Evolutionary conservation across 768 basidiomycete genomes (phyloP).

Genomic region (Suillus americanus): DNA sequence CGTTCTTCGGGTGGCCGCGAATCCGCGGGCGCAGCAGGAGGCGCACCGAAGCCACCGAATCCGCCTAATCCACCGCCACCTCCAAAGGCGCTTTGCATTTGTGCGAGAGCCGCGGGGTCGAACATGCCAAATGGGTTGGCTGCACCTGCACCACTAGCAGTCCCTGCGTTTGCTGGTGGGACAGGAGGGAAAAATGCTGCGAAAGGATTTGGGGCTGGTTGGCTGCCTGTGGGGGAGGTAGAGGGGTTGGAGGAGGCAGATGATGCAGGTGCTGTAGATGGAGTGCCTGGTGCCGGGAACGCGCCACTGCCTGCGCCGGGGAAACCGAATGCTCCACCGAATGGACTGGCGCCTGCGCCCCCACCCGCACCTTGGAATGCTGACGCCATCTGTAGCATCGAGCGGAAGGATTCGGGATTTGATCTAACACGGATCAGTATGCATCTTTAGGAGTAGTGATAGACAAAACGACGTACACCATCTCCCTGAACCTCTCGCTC

Average conservation of each 20-base stretch:
- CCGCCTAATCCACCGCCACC: conserved; percentile 32
- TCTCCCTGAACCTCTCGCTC: conserved; percentile 69
- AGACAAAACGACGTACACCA: conserved; percentile 54
- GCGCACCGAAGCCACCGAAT: conserved; percentile 25
- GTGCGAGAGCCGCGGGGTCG: conserved; percentile 47
- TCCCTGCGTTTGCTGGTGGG: conserved; percentile 21
- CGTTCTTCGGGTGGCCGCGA: conserved; percentile 84
- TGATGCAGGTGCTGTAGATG: conserved; percentile 34
- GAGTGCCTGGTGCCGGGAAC: conserved; percentile 65
- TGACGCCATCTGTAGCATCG: conserved; percentile 74
- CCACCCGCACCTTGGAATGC: conserved; percentile 46
- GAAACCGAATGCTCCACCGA: conserved; percentile 14
- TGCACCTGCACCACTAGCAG: conserved; percentile 27
- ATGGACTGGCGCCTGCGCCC: conserved; percentile 12
- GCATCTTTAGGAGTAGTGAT: background rate
- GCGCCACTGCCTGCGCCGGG: conserved; percentile 26
- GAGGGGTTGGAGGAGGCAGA: conserved; percentile 27
- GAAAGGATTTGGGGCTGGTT: conserved; percentile 12
- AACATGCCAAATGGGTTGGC: conserved; percentile 25
- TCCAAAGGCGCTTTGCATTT: conserved; percentile 35
- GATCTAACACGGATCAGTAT: conserved; percentile 40
- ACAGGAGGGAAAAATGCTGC: conserved; percentile 20
- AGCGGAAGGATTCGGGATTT: conserved; percentile 74
- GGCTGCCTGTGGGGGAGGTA: conserved; percentile 9
- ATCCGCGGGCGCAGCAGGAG: conserved; percentile 51